Conservation (phyloP, 2,329 filamentous ascomycete species). For the Colletotrichum limetticola region DNA sequence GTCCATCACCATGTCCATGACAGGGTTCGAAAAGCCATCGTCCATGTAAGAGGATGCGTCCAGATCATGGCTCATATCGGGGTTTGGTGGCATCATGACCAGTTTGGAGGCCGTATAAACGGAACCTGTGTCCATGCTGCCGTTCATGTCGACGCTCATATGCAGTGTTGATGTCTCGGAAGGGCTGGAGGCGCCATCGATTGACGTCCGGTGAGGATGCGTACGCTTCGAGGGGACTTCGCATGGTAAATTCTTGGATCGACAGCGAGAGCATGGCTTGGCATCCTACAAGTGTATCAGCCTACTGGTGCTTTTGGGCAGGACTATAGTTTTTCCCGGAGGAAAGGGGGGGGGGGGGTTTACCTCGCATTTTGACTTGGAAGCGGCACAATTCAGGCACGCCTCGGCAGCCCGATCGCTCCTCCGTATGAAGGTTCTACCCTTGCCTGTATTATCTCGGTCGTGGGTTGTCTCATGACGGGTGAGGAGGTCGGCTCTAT, state of each 20-base stretch:
- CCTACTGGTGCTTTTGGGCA: neutral
- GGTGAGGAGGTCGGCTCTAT: conserved; percentile 31
- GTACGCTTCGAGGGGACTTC: conserved; percentile 28
- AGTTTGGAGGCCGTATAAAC: conserved; percentile 9
- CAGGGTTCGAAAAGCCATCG: conserved; percentile 20
- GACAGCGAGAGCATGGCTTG: conserved; percentile 31
- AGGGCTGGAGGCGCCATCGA: conserved; percentile 19
- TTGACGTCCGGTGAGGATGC: conserved; percentile 15
- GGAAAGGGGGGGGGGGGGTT: neutral
- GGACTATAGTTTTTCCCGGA: neutral
- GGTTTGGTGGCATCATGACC: conserved; percentile 9
- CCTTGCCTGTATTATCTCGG: conserved; percentile 31
- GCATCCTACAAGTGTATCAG: conserved; percentile 5
- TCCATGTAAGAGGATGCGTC: conserved; percentile 19
- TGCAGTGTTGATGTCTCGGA: conserved; percentile 32
- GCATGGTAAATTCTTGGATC: conserved; percentile 27
- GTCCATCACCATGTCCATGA: conserved; percentile 27
- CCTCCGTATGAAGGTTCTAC: conserved; percentile 26
- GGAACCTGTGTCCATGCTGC: conserved; percentile 6
- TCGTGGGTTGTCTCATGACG: conserved; percentile 33
- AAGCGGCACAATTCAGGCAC: conserved; percentile 30
- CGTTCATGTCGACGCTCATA: conserved; percentile 13
- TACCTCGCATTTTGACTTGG: conserved; percentile 35
- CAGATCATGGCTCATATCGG: conserved; percentile 15
- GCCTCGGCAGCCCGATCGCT: conserved; percentile 32